Evolutionary conservation across 768 basidiomycete genomes (phyloP), one percentile per base, ranked within the genome.

Genomic region (Russula brevipes): DNA sequence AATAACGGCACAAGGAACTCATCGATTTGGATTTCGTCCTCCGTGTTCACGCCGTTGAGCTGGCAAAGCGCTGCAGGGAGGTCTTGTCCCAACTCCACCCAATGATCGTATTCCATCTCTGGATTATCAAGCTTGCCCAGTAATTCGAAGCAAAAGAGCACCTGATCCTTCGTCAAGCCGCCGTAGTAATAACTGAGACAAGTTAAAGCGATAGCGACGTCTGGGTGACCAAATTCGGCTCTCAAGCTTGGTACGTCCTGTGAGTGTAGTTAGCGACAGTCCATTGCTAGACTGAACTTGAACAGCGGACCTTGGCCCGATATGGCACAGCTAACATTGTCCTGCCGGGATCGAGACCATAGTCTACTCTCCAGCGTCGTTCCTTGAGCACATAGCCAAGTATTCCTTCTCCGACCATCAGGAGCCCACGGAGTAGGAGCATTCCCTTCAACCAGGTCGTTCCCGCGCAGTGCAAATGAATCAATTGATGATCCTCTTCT

Each of bases 201-300:
- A 0, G 82, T 82, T 57, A 83, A 69, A 12, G 72, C 59, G 55
- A 83, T 71, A 0, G 76, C 74, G 5, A 82, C 72, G 31, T 84
- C 82, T 0, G 82, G 82, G 65, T 83, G 82, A 5, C 79, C 80
- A 51, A 83, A 83, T 51, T 83, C 81, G 42, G 81, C 76, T 35
- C 76, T 72, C 12, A 71, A 63, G 14, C 79, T 72, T 0, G 82
- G 82, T 5, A 77, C 71, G 53, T 83, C 82, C 64, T 81, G 14
- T 11, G 24, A 30, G 10, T 44, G 35, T 12, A 17, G 41, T 63
- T 17, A 59, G 31, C 16, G 4, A 17, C n/a, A 0, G 17, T n/a
- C 4, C 9, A 4, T 5, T 7, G 24, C 24, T 9, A 55, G 16
- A 19, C 47, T 12, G 4, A 39, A 24, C 24, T 24, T 24, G 24